These are phyloP conservation scores for Daucus carota DNA, from an alignment of 129 eudicot species.

Conservation along the genomic window DH1_v3.0 NC_030386.2:36991501-36992000, in stretches of 20 bases:
- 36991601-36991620: constrained; percentile 33
- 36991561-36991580: not conserved
- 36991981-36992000: not conserved
- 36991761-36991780: not conserved
- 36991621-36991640: constrained; percentile 55
- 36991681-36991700: constrained; percentile 38
- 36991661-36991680: constrained; percentile 38
- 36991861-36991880: too few relatives aligned
- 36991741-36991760: not conserved
- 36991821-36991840: too few relatives aligned
- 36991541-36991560: constrained; percentile 1
- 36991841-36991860: too few relatives aligned
- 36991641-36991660: constrained; percentile 51
- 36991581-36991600: constrained; percentile 42
- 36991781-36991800: not conserved
- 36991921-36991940: not conserved
- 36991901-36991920: not conserved
- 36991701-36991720: constrained; percentile 40
- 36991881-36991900: too few relatives aligned
- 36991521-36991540: not conserved
- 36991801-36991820: not conserved
- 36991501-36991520: not conserved
- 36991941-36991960: not conserved
- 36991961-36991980: not conserved
- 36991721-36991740: not conserved